Base-by-base conservation (phyloP, 768 basidiomycete species). In the Neoboletus brunneissimus region DNA sequence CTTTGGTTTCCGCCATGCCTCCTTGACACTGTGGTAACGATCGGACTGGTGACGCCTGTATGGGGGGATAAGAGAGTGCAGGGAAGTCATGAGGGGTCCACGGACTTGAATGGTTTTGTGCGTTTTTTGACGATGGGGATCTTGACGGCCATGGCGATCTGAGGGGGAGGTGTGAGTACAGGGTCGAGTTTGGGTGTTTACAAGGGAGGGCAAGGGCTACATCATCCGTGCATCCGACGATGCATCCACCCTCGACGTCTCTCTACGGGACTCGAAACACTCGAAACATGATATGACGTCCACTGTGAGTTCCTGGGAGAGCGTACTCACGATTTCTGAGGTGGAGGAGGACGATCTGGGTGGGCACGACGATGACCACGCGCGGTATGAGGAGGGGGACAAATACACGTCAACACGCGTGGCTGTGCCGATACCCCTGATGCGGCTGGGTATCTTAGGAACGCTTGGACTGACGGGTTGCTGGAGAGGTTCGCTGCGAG, bases 1-100 rank as follows among this genome's bases (percentile, higher is more conserved):
- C 87, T 98, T 99, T 65, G 97, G 97, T 82, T 99, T 99, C 75
- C 97, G 85, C 97, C 97, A 99, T 81, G 91, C 81, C 81, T 97
- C 94, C 84, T 96, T 96, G 65, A 98, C 94, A 64, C 89, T 79
- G 75, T 91, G 85, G 81, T 97, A 98, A 72, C 96, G 90, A 79
- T 98, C 96, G 48, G 94, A 96, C 78, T 98, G 96, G 77, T 98
- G 96, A 77, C 96, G 92, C 83, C 91, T 93, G 72, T 31, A 53
- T 34, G 54, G 35, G n/a, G 48, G 55, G 13, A 40, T 59, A 37
- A 73, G 62, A 59, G 47, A 50, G 20, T 44, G 29, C 15, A 57
- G 20, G 43, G 49, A 55, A 51, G 43, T 31, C 48, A 32, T 1
- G 35, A 53, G n/a, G 38, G 5, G n/a, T 23, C 43, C 42, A 81